Base-by-base conservation (phyloP, 2,329 filamentous ascomycete genomes). In the Clonostachys byssicola region DNA sequence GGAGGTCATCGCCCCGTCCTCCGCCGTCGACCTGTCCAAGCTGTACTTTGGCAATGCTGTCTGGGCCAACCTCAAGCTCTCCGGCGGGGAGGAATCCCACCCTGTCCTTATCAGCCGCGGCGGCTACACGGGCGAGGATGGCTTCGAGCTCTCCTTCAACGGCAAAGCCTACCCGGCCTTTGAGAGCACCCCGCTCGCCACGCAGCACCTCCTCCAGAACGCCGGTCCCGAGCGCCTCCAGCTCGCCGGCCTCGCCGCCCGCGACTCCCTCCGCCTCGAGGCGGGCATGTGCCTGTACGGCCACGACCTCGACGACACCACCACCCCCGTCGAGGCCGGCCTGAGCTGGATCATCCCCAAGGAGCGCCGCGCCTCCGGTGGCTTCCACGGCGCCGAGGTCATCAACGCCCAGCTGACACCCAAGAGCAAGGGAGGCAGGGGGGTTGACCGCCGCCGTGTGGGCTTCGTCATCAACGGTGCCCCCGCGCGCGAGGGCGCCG, bases 251-350 rank as follows among this genome's bases (percentile, higher is more conserved):
- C 80, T 99, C 0, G 94, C 92, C 10, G 90, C 94, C 3, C 83
- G 94, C 53, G 94, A 99, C 67, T 95, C 88, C 51, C 81, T 99
- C 50, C 85, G 94, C 42, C 83, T 99, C 33, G 94, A 99, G 72
- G 94, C 94, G 1, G 94, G 94, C 51, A 95, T 99, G 92, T 99
- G 94, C 68, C 79, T 99, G n/a, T 99, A 99, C 71, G 94, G 94
- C n/a, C 90, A 97, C 70, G 94, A 99, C 66, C 80, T 99, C 36
- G 85, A 95, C 64, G 92, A 96, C 62, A 66, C 67, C n/a, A 82
- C 76, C 16, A 82, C 79, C 14, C 79, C 79, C 14, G 76, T 78
- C 52, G 80, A 83, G 66, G 80, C 68, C 34, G 73, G 66, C 13
- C 73, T 83, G 34, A 62, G 65, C 54, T 99, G 94, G 92, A 81